Conservation (phyloP, 345 rosid species). For the Brassica rapa region DNA sequence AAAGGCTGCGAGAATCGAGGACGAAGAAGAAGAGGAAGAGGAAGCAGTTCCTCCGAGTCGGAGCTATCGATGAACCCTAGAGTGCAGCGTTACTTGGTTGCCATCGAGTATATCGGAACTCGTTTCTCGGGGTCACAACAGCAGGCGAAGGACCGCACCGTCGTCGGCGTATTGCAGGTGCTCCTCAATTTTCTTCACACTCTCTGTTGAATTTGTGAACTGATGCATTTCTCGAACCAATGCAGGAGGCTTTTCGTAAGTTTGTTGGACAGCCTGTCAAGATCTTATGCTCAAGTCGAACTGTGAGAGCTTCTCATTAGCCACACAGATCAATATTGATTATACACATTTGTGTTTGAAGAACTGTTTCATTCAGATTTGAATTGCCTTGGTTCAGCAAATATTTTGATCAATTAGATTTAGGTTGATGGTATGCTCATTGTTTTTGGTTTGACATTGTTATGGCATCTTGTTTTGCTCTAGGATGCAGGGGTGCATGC, state of each 20-base stretch:
- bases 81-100: conserved; percentile 78
- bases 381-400: not conserved
- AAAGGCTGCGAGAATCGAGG: conserved; percentile 54
- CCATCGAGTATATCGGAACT: conserved; percentile 85
- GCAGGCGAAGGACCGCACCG: conserved; percentile 71
- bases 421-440: not conserved
- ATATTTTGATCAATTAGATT: not conserved
- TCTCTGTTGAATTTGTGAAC: not conserved
- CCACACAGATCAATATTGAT: not conserved
- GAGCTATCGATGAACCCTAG: conserved; percentile 48
- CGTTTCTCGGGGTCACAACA: conserved; percentile 89
- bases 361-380: not conserved
- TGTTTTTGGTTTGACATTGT: not conserved
- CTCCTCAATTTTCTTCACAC: not conserved
- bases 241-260: conserved; percentile 80
- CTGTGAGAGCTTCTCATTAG: conserved; percentile 52
- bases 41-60: conserved; percentile 17
- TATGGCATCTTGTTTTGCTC: not conserved
- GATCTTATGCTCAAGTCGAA: conserved; percentile 75
- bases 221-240: not conserved
- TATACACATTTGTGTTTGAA: not conserved
- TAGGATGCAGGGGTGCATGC: conserved; percentile 99
- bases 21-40: conserved; percentile 6
- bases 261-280: conserved; percentile 88
- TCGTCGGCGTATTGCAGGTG: conserved; percentile 79